Evolutionary conservation across 352 stramenopile genomes (phyloP).

Genomic region (Paralagenidium karlingii): DNA sequence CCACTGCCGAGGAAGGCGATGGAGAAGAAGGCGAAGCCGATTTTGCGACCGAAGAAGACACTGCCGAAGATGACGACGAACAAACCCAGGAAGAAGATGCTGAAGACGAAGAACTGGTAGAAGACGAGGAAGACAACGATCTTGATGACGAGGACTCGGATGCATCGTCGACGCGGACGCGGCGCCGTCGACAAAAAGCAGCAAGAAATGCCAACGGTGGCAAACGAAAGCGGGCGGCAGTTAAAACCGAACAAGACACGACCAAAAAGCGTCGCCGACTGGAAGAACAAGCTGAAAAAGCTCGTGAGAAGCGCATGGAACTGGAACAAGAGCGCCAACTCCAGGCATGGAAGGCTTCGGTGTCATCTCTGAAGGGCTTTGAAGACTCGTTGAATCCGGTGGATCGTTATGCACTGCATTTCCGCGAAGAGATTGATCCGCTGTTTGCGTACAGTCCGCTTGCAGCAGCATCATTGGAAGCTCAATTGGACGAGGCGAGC

Average conservation of each 20-base stretch:
- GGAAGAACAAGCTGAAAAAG: constrained; percentile 27
- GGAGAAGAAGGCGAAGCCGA: constrained; percentile 8
- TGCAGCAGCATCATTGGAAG: constrained; percentile 48
- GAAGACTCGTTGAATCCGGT: constrained; percentile 87
- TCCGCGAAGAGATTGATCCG: constrained; percentile 87
- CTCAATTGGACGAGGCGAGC: constrained; percentile 2
- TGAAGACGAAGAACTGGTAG: constrained; percentile 1
- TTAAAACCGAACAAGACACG: constrained; percentile 1
- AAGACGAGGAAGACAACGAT: constrained; percentile 13
- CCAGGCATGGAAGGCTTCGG: constrained; percentile 73
- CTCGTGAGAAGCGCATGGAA: constrained; percentile 77
- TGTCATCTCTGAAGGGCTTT: constrained; percentile 74
- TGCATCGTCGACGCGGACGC: too few relatives aligned
- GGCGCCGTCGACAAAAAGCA: too few relatives aligned
- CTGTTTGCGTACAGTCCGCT: constrained; percentile 69
- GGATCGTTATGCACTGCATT: constrained; percentile 89
- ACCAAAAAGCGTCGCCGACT: constrained; percentile 6
- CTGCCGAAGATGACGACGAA: constrained; percentile 6
- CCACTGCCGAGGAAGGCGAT: not conserved
- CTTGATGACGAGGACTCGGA: constrained; percentile 7
- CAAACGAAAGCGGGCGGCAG: constrained; percentile 3
- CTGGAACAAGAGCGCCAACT: constrained; percentile 88
- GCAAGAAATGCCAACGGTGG: constrained; percentile 20
- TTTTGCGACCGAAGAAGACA: constrained; percentile 9
- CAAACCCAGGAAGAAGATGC: constrained; percentile 3